Base-by-base conservation (phyloP, 805 yeast species). In the Maudiozyma barnettii region DNA sequence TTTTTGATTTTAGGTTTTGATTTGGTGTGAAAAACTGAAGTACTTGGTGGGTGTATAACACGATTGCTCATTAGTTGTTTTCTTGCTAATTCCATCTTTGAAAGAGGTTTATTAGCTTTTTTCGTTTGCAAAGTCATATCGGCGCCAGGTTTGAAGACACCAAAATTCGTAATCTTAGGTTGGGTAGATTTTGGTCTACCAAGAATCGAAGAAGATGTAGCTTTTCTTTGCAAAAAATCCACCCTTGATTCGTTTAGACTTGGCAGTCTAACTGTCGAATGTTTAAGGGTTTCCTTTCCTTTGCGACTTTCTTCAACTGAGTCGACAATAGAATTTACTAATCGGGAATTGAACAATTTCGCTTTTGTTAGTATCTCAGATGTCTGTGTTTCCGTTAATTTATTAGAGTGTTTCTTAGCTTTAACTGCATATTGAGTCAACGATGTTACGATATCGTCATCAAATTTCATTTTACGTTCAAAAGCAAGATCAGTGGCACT, bases 361-460 rank as follows among this genome's bases (percentile, higher is more conserved):
- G 87, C 88, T 51, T 78, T 75, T 0, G 76, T 66, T 35, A 88
- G 60, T 33, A 90, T 75, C 43, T 79, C 82, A 20, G 72, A 67
- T 5, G 84, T 69, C 58, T 89, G 95, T 39, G 77, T 77, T 23
- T 75, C 79, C 1, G 81, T 74, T 40, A 91, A 68, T 59, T 80
- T 85, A 59, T 82, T 88, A 49, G 82, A 82, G 60, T 74, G 82
- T 52, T 73, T 78, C 54, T 78, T 81, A 0, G 87, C 82, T 50
- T 75, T 79, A 2, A 79, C 70, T 36, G 84, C 89, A 56, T 81
- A 78, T 48, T 75, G 77, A 0, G 83, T 80, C 57, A 85, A 73
- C 40, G 76, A 63, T 20, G 73, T 73, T 12, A 82, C 71, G 42
- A 85, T 70, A 1, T 69, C 70, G 3, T 70, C 72, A 37, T 79